Conservation (phyloP, 495 filamentous ascomycete genomes). For the Ramalina intermedia region DNA sequence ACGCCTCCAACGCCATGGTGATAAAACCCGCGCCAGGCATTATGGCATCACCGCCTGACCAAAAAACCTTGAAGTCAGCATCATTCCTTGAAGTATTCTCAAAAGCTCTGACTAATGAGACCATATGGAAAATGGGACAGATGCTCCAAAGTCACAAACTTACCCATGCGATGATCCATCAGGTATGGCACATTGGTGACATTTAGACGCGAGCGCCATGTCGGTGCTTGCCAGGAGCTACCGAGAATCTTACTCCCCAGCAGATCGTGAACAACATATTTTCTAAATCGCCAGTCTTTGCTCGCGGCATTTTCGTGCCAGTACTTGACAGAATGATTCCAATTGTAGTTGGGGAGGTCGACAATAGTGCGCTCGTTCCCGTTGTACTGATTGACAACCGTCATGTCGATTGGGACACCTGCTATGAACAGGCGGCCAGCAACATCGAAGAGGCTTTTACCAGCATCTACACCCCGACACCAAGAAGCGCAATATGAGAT, state of each 20-base stretch:
- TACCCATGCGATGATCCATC: too few species aligned
- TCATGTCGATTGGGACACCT: constrained; percentile 2
- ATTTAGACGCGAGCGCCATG: constrained; percentile 26
- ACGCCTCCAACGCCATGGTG: constrained; percentile 33
- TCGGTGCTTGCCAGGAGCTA: constrained; percentile 20
- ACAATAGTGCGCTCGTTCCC: background rate
- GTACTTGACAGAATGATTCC: constrained; percentile 19
- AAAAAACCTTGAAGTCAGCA: too few species aligned
- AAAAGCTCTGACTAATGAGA: too few species aligned
- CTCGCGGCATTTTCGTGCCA: constrained; percentile 26
- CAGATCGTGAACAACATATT: constrained; percentile 30
- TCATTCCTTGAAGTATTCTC: too few species aligned
- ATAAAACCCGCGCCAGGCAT: constrained; percentile 33
- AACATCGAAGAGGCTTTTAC: background rate
- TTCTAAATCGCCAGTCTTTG: constrained; percentile 28
- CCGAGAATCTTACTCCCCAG: constrained; percentile 27
- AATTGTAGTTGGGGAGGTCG: constrained; percentile 19
- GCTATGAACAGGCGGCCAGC: constrained; percentile 7
- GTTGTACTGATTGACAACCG: constrained; percentile 3
- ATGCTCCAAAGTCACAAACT: too few species aligned
- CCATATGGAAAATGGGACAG: too few species aligned
- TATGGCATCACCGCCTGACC: constrained; percentile 21
- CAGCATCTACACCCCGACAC: background rate
- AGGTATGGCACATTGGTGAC: too few species aligned
- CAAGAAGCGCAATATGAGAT: background rate